Percentiles rank a stretch among this genome's conserved stretches.
Evolutionary conservation across 2,329 filamentous ascomycete genomes (phyloP).

Genomic region (Aspergillus sp.): DNA sequence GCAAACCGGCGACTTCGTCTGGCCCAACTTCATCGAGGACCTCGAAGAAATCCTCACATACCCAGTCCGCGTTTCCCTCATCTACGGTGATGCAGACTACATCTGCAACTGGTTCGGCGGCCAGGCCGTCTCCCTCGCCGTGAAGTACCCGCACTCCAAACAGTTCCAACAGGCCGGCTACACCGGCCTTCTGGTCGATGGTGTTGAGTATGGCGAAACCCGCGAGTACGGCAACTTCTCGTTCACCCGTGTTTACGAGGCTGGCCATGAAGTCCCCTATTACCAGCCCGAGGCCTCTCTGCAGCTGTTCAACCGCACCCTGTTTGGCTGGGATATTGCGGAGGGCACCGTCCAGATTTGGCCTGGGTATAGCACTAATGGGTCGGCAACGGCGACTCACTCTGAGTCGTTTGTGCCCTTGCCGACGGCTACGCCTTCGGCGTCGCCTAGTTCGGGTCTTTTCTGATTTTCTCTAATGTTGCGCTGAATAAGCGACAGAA

Average conservation of each 20-base stretch:
- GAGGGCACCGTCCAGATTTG: conserved; percentile 46
- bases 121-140: conserved; percentile 66
- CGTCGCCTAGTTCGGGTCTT: conserved; percentile 2
- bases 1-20: conserved; percentile 61
- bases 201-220: conserved; percentile 65
- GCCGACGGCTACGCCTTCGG: conserved; percentile 19
- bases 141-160: conserved; percentile 52
- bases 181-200: conserved; percentile 68
- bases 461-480: not conserved
- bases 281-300: conserved; percentile 60
- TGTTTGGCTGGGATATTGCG: conserved; percentile 56
- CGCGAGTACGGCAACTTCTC: conserved; percentile 74
- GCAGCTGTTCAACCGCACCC: conserved; percentile 61
- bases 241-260: conserved; percentile 66
- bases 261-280: conserved; percentile 62
- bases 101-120: conserved; percentile 67
- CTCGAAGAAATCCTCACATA: conserved; percentile 60
- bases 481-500: not conserved
- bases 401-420: conserved; percentile 43
- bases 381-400: conserved; percentile 45
- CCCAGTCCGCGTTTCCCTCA: conserved; percentile 68
- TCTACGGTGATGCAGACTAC: conserved; percentile 65
- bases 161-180: conserved; percentile 70
- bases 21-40: conserved; percentile 59
- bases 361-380: conserved; percentile 40